Percentiles rank a stretch among this genome's conserved stretches.
phyloP scores from a whole-genome alignment of 805 yeast species.

The Metschnikowia matae region DNA sequence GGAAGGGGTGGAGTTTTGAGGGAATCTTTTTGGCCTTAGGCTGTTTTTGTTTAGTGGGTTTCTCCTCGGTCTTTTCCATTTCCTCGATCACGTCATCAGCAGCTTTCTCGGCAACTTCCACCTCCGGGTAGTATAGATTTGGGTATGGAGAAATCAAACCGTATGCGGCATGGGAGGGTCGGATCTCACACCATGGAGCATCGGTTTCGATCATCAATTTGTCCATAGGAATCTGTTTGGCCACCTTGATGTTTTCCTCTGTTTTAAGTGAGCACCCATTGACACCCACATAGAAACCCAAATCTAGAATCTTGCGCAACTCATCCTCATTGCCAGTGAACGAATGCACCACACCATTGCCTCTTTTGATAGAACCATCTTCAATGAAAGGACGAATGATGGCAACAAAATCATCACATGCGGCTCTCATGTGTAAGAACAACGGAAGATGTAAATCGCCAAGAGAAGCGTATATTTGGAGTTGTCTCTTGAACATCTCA shows the following conservation, averaged over 20 bases:
- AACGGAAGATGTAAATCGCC: conserved; percentile 58
- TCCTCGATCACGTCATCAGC: too few species aligned
- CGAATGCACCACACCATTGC: conserved; percentile 88
- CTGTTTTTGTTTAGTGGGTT: not conserved
- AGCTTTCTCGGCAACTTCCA: conserved; percentile 1
- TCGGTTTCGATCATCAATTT: conserved; percentile 85
- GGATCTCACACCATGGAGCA: conserved; percentile 97
- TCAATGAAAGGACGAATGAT: conserved; percentile 60
- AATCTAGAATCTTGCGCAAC: conserved; percentile 47
- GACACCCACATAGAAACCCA: conserved; percentile 71
- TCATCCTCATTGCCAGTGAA: conserved; percentile 82
- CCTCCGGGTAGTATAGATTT: conserved; percentile 49
- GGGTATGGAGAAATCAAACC: conserved; percentile 53
- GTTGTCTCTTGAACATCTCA: conserved; percentile 65
- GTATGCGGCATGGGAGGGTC: conserved; percentile 76
- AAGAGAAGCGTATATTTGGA: conserved; percentile 52
- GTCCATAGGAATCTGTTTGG: conserved; percentile 61
- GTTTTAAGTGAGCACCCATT: conserved; percentile 92
- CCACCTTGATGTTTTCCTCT: conserved; percentile 66
- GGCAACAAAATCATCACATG: conserved; percentile 71
- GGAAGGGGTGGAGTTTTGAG: conserved; percentile 41
- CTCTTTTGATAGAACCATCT: conserved; percentile 35
- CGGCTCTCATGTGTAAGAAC: conserved; percentile 86
- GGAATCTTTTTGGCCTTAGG: conserved; percentile 5
- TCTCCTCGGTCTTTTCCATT: not conserved